Base-by-base conservation (phyloP, 352 stramenopile species). In the Phytophthora cactorum region DNA sequence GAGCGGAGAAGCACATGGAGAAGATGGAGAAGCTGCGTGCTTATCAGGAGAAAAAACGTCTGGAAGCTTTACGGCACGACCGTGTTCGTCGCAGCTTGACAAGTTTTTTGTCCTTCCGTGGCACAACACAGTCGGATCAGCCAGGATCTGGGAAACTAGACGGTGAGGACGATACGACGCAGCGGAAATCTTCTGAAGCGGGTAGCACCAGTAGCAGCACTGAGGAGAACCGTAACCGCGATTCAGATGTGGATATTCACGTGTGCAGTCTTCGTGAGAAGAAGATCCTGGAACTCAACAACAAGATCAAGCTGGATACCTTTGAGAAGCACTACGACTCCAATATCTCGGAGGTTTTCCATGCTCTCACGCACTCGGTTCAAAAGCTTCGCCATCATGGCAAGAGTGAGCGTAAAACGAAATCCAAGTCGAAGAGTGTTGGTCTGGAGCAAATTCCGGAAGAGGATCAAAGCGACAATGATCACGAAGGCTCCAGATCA, bases 281-380 rank as follows among this genome's bases (percentile, higher is more conserved):
- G 63, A 87, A 88, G 47, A 74, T 91, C 28, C 39, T 91, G 22
- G 69, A 62, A 43, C 66, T 91, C 12, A 79, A 89, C 59, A 69
- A 59, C 49, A 72, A 84, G 55, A 84, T 91, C 54, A 61, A 78
- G 47, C 45, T 82, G 29, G 82, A 81, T 58, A 61, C 52, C 25
- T 88, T 88, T 51, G 75, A 86, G 58, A 86, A 84, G 59, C 79
- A 87, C 68, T 86, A 86, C 63, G 77, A 87, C 65, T 81, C 79
- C 28, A 86, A 72, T 28, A 87, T 91, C 38, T 75, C 73, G 10
- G 82, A 89, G 29, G 68, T 89, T 4, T 87, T 89, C 52, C 67
- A 78, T 54, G 75, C 70, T 28, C 72, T 91, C 41, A 73, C 78
- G 31, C 49, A 75, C 25, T 67, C 79, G 0, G 67, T 91, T 3